phyloP scores from a whole-genome alignment of 1,284 basidiomycete genomes.

The Kalmanozyma brasiliensis region DNA sequence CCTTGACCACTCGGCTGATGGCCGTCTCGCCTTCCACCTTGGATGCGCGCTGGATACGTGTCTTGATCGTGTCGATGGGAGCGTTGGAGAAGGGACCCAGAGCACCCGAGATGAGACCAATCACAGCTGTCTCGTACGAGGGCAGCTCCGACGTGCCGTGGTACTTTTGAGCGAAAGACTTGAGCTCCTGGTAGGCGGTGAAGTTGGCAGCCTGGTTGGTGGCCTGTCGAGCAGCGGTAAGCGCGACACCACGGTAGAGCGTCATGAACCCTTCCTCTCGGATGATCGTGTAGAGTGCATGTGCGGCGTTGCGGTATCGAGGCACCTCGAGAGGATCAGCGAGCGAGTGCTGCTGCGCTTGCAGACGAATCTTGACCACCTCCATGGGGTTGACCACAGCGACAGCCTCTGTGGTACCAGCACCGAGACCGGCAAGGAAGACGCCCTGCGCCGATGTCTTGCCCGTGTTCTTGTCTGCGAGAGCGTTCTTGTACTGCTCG shows the following conservation, averaged over 20 bases:
- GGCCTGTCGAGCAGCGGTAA: conserved; percentile 94
- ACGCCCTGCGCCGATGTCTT: conserved; percentile 79
- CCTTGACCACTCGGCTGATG: conserved; percentile 77
- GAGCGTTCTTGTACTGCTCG: conserved; percentile 87
- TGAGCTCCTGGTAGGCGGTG: conserved; percentile 96
- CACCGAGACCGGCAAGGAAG: conserved; percentile 88
- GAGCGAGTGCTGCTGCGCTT: conserved; percentile 97
- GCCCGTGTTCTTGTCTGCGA: conserved; percentile 81
- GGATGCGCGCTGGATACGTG: conserved; percentile 81
- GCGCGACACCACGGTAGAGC: conserved; percentile 87
- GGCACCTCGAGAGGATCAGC: conserved; percentile 94
- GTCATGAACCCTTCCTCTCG: conserved; percentile 88
- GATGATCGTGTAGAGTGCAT: conserved; percentile 94
- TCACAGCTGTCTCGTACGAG: conserved; percentile 85
- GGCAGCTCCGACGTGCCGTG: conserved; percentile 77
- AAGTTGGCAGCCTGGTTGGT: conserved; percentile 99
- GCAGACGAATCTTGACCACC: conserved; percentile 97
- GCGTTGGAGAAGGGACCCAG: conserved; percentile 97
- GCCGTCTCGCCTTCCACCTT: conserved; percentile 82
- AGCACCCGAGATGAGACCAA: conserved; percentile 94
- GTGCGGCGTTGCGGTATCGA: conserved; percentile 93
- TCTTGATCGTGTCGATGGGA: conserved; percentile 97
- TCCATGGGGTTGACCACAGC: conserved; percentile 98
- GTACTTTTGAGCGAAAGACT: conserved; percentile 78
- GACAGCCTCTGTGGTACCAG: conserved; percentile 87